These are phyloP conservation scores for Cladosporium colombiae DNA, from an alignment of 2,329 filamentous ascomycete genomes.

Conservation along the genomic window DNA sequence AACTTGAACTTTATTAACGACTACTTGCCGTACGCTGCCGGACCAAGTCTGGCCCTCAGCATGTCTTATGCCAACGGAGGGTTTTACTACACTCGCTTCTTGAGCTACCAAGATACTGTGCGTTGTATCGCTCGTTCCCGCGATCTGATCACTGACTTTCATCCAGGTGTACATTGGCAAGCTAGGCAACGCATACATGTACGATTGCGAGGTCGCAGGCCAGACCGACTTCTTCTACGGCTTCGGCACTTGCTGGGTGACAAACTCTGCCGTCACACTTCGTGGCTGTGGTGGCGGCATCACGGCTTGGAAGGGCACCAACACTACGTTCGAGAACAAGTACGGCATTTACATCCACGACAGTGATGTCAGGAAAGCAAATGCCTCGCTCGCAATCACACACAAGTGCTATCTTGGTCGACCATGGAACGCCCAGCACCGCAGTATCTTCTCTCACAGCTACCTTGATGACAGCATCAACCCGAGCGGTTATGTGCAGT, in stretches of 20 bases:
- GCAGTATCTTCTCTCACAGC: constrained; percentile 57
- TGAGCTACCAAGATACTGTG: constrained; percentile 68
- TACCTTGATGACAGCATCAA: constrained; percentile 58
- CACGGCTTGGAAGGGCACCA: constrained; percentile 68
- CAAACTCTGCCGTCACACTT: constrained; percentile 55
- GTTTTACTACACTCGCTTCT: constrained; percentile 67
- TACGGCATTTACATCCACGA: constrained; percentile 67
- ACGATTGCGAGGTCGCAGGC: constrained; percentile 61
- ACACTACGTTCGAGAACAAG: constrained; percentile 66
- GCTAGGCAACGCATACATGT: constrained; percentile 66
- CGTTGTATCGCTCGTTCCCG: constrained; percentile 15
- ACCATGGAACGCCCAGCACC: constrained; percentile 62
- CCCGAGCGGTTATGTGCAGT: constrained; percentile 57
- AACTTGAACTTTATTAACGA: constrained; percentile 68
- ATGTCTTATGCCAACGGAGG: constrained; percentile 65
- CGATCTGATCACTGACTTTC: neutral
- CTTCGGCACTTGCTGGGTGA: constrained; percentile 65
- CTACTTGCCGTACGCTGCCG: constrained; percentile 54
- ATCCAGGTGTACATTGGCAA: constrained; percentile 64
- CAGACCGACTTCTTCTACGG: constrained; percentile 65
- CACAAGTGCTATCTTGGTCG: constrained; percentile 60
- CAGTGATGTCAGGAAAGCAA: constrained; percentile 57
- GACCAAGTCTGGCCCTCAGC: constrained; percentile 61
- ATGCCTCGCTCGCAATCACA: constrained; percentile 45
- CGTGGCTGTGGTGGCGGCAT: constrained; percentile 66